These are phyloP conservation scores for Morella rubra DNA, from an alignment of 306 rosid genomes.

Conservation along the genomic window DNA sequence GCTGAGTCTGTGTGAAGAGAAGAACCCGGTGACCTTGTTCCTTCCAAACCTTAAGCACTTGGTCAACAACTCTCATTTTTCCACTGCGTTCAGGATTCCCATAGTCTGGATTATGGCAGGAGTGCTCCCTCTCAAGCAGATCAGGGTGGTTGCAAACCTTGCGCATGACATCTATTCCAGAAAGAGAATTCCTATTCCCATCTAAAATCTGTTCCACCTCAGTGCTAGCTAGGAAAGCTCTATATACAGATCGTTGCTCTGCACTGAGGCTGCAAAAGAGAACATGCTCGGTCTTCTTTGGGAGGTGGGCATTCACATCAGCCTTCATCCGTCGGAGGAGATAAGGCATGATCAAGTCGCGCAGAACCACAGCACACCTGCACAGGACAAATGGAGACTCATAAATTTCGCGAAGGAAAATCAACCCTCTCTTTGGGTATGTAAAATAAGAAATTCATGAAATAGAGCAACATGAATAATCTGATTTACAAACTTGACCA, in stretches of 20 bases:
- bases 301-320: constrained; percentile 88
- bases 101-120: constrained; percentile 72
- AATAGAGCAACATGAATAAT: neutral
- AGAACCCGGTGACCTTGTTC: constrained; percentile 97
- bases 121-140: constrained; percentile 95
- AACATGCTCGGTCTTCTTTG: constrained; percentile 98
- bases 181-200: constrained; percentile 81
- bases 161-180: constrained; percentile 94
- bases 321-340: constrained; percentile 98
- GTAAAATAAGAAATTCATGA: neutral
- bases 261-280: constrained; percentile 88
- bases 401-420: constrained; percentile 16
- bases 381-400: constrained; percentile 24
- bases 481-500: neutral
- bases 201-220: constrained; percentile 93
- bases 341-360: constrained; percentile 96
- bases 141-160: constrained; percentile 99
- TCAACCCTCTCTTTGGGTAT: neutral
- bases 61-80: constrained; percentile 90
- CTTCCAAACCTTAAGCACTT: constrained; percentile 95
- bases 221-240: constrained; percentile 98
- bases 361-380: constrained; percentile 97
- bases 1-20: constrained; percentile 89
- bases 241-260: constrained; percentile 83
- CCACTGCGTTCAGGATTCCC: constrained; percentile 97